Percentiles rank a stretch among this genome's conserved stretches.
Conservation (phyloP, 805 yeast genomes). For the Starmerella bombi region DNA sequence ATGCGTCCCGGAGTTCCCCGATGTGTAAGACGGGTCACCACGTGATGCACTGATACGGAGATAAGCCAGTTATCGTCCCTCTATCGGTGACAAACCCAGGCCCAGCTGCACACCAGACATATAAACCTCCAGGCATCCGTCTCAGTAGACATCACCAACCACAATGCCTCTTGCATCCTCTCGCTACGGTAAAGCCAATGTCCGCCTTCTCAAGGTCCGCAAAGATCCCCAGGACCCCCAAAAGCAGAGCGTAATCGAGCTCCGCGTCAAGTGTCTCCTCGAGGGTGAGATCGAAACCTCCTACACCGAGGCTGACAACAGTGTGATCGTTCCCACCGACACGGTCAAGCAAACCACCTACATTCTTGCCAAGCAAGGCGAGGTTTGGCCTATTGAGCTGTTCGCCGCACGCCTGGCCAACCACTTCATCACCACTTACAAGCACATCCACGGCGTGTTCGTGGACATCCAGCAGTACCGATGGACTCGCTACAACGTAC, state of each 20-base stretch:
- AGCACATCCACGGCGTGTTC: constrained; percentile 61
- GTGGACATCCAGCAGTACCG: constrained; percentile 55
- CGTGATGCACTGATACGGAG: no score
- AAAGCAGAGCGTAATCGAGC: constrained; percentile 72
- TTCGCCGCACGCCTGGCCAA: constrained; percentile 75
- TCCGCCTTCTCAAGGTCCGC: constrained; percentile 79
- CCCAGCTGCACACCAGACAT: no score
- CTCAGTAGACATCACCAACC: not conserved
- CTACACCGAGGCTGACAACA: constrained; percentile 78
- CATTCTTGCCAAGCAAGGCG: constrained; percentile 66
- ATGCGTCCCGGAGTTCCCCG: not conserved
- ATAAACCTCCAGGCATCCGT: no score
- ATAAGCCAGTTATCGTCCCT: no score
- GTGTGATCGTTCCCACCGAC: constrained; percentile 86
- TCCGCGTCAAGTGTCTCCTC: constrained; percentile 61
- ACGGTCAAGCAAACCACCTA: constrained; percentile 82
- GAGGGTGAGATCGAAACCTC: constrained; percentile 69
- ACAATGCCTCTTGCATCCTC: constrained; percentile 19
- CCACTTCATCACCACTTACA: constrained; percentile 66
- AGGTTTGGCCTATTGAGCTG: constrained; percentile 82
- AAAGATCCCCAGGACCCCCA: constrained; percentile 61
- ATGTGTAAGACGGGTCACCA: not conserved
- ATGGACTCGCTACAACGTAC: constrained; percentile 66
- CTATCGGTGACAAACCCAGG: no score
- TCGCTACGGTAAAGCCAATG: constrained; percentile 80